Conservation (phyloP, 768 basidiomycete genomes). For the Polyporus arcularius region DNA sequence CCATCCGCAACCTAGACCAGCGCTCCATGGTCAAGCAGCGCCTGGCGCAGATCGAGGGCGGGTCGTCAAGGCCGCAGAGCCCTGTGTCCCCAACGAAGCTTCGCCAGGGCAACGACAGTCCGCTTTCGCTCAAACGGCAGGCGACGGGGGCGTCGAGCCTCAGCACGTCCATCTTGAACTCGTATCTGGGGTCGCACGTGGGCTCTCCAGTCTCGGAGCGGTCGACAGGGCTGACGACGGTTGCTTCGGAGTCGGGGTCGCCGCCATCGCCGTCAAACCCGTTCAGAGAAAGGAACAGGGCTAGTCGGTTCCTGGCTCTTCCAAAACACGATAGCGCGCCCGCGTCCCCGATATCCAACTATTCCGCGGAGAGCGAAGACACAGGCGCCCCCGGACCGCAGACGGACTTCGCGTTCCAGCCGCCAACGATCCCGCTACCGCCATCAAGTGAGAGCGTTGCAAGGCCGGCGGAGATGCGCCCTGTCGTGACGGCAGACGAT, state of each 20-base stretch:
- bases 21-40: conserved; percentile 69
- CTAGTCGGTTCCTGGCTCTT: neutral
- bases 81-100: conserved; percentile 10
- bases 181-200: conserved; percentile 4
- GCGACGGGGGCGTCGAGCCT: conserved; percentile 4
- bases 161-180: conserved; percentile 12
- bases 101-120: conserved; percentile 6
- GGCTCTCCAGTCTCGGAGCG: conserved; percentile 11
- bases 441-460: neutral
- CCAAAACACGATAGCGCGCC: neutral
- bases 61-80: conserved; percentile 22
- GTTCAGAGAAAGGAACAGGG: neutral
- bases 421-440: neutral
- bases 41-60: conserved; percentile 56
- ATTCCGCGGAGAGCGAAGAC: conserved; percentile 11
- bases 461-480: neutral
- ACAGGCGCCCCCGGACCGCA: neutral
- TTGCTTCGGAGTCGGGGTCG: conserved; percentile 11
- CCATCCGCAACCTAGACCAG: conserved; percentile 60
- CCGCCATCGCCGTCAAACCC: conserved; percentile 3
- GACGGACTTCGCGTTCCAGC: neutral
- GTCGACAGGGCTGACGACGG: conserved; percentile 16
- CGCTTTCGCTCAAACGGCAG: conserved; percentile 3
- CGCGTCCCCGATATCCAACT: conserved; percentile 15
- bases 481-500: neutral